Percentiles rank a stretch among this genome's conserved stretches.
These are phyloP conservation scores for Eimeria praecox DNA, from an alignment of 169 alveolate species.

Conservation along the genomic window DNA sequence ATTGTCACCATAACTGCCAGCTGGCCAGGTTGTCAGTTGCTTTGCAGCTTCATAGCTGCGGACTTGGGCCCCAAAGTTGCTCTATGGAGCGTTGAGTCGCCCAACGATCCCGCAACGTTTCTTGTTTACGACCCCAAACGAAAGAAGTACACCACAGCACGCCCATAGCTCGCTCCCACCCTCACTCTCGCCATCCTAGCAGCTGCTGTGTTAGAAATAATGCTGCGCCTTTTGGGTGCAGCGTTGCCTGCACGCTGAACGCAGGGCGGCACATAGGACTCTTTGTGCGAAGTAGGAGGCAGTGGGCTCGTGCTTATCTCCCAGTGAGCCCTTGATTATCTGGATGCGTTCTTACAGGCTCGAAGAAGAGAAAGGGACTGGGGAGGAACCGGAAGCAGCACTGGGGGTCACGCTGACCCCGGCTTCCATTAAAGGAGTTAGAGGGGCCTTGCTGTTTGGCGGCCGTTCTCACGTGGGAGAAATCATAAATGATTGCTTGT, in stretches of 20 bases:
- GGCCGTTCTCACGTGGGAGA: neutral
- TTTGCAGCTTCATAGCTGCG: neutral
- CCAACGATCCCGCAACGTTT: neutral
- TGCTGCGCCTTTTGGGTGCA: neutral
- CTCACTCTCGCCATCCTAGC: too few species aligned
- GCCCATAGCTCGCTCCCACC: neutral
- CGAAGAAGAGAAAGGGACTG: neutral
- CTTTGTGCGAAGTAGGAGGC: neutral
- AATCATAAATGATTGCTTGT: neutral
- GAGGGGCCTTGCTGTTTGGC: slow-evolving; percentile 44
- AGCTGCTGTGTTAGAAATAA: neutral
- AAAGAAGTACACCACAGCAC: neutral
- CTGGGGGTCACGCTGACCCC: slow-evolving; percentile 27
- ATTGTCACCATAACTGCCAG: neutral
- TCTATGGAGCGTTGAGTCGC: slow-evolving; percentile 10
- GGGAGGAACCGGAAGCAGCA: neutral
- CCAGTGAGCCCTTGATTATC: neutral
- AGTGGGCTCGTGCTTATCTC: neutral
- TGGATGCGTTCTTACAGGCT: neutral
- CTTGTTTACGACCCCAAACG: neutral
- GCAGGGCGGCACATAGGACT: neutral
- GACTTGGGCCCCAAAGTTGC: slow-evolving; percentile 17
- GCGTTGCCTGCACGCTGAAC: neutral
- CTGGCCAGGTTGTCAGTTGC: slow-evolving; percentile 40
- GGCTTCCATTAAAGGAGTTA: neutral